phyloP scores from a whole-genome alignment of 768 basidiomycete species.

The Daedaleopsis nitida region DNA sequence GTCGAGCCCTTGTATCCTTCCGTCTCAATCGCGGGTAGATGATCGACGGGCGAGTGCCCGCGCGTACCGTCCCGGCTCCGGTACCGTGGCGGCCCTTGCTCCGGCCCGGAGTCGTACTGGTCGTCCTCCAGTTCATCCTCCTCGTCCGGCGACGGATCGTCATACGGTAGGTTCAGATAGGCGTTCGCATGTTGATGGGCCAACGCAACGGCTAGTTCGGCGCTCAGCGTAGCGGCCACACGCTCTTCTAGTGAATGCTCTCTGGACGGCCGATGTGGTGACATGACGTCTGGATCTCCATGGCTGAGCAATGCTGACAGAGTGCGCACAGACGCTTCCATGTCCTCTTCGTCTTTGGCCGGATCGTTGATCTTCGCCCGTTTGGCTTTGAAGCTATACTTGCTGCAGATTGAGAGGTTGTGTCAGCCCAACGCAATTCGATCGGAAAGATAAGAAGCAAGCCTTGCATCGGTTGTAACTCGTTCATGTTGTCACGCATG shows the following conservation, averaged over 20 bases:
- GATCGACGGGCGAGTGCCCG: conserved; percentile 8
- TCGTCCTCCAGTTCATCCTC: conserved; percentile 48
- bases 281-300: conserved; percentile 34
- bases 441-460: conserved; percentile 1
- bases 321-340: conserved; percentile 75
- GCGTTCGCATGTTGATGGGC: conserved; percentile 50
- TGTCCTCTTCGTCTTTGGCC: conserved; percentile 53
- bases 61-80: conserved; percentile 27
- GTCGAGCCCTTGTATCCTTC: neutral
- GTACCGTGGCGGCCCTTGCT: conserved; percentile 54
- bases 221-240: conserved; percentile 71
- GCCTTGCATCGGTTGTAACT: too few relatives aligned
- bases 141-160: conserved; percentile 54
- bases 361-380: conserved; percentile 49
- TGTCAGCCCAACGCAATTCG: too few relatives aligned
- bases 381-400: conserved; percentile 79
- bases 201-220: conserved; percentile 79
- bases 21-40: neutral
- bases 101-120: conserved; percentile 38
- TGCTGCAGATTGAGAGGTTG: conserved; percentile 41
- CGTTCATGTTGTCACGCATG: too few relatives aligned
- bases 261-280: conserved; percentile 5
- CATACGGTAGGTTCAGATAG: conserved; percentile 47
- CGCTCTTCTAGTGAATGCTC: conserved; percentile 49
- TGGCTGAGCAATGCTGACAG: conserved; percentile 69